Conservation (phyloP, 2,329 filamentous ascomycete species). For the Aspergillus udagawae region DNA sequence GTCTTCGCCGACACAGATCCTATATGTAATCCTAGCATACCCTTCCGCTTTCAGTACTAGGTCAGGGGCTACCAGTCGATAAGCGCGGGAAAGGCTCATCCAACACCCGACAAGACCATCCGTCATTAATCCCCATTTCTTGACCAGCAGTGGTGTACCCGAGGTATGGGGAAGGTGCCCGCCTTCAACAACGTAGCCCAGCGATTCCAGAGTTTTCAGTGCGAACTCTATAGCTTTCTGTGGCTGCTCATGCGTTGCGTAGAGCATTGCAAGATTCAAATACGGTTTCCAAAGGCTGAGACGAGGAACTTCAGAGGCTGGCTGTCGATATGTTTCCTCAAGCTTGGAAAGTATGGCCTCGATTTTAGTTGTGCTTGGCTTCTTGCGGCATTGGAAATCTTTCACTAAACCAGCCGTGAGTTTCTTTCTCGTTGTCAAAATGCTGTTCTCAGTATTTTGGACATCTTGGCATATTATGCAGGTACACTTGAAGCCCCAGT, state of each 20-base stretch:
- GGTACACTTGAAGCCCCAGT: constrained; percentile 24
- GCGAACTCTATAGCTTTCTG: constrained; percentile 15
- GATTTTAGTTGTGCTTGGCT: constrained; percentile 4
- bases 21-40: too few species aligned
- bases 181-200: constrained; percentile 24
- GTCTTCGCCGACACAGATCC: too few species aligned
- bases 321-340: constrained; percentile 19
- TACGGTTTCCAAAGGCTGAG: constrained; percentile 14
- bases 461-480: constrained; percentile 22
- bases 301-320: constrained; percentile 22
- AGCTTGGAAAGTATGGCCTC: constrained; percentile 13
- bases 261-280: constrained; percentile 16
- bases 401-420: constrained; percentile 4
- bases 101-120: too few species aligned
- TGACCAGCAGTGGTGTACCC: constrained; percentile 3
- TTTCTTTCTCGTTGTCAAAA: constrained; percentile 11
- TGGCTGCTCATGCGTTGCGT: not conserved
- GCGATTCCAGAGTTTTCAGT: constrained; percentile 21
- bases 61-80: too few species aligned
- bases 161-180: constrained; percentile 7
- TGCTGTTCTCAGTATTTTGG: not conserved
- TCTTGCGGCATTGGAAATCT: not conserved
- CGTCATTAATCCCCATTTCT: too few species aligned
- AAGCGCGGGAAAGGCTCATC: too few species aligned
- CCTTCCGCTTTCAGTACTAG: too few species aligned